phyloP scores from a whole-genome alignment of 345 rosid species.

The Aquilaria sinensis region DNA sequence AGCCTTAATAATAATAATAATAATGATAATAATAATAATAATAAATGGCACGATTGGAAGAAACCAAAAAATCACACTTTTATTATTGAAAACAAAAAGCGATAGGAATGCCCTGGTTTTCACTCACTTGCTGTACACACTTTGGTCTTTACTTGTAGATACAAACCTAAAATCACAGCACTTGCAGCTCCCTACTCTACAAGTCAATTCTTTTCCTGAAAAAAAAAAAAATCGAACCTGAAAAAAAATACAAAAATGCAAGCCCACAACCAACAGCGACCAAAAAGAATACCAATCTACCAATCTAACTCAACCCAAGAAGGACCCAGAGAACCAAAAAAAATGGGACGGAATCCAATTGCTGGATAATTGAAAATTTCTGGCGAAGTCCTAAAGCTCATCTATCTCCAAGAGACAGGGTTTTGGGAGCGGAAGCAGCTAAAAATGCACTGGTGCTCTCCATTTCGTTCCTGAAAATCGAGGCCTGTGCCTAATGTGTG shows the following conservation, averaged over 20 bases:
- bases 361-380: conserved; percentile 3
- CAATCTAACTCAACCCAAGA: conserved; percentile 32
- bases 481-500: conserved; percentile 30
- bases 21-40: too few relatives aligned
- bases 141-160: conserved; percentile 33
- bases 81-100: conserved; percentile 24
- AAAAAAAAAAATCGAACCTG: conserved; percentile 1
- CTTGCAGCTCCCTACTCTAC: conserved; percentile 19
- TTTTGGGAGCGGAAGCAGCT: conserved; percentile 88
- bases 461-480: conserved; percentile 37
- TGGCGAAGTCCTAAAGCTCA: conserved; percentile 17
- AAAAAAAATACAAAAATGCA: conserved; percentile 31
- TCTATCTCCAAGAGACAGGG: conserved; percentile 22
- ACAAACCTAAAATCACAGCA: conserved; percentile 39
- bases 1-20: too few relatives aligned
- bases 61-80: conserved; percentile 32
- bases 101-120: conserved; percentile 22
- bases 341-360: conserved; percentile 7
- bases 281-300: conserved; percentile 33
- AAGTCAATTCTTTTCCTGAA: conserved; percentile 14
- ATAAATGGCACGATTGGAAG: not conserved
- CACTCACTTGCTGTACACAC: conserved; percentile 55
- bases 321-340: not conserved
- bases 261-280: conserved; percentile 45
- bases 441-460: conserved; percentile 83